Conservation (phyloP, 495 filamentous ascomycete genomes). For the Acidiella bohemica region DNA sequence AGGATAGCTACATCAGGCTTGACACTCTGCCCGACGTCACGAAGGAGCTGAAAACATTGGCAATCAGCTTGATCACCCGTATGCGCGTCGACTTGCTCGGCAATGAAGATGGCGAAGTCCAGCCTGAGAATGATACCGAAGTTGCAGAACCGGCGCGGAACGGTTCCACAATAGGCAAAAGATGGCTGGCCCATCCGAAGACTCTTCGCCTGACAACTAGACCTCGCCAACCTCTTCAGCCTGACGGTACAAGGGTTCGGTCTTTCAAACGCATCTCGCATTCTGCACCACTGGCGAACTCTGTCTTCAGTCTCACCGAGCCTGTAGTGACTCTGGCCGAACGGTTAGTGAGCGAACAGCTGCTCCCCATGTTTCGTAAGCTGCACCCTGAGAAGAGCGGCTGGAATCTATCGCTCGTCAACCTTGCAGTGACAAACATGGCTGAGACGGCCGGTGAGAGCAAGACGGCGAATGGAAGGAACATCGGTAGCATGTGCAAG, state of each 20-base stretch:
- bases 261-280: constrained; percentile 53
- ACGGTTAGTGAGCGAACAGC: constrained; percentile 50
- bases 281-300: constrained; percentile 51
- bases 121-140: constrained; percentile 1
- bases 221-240: constrained; percentile 41
- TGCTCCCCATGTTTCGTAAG: constrained; percentile 57
- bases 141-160: neutral
- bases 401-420: constrained; percentile 72
- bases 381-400: constrained; percentile 54
- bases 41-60: constrained; percentile 49
- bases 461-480: constrained; percentile 26
- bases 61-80: constrained; percentile 57
- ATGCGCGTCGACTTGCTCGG: constrained; percentile 64
- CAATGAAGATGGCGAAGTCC: constrained; percentile 5
- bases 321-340: constrained; percentile 45
- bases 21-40: constrained; percentile 45
- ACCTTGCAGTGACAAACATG: constrained; percentile 82
- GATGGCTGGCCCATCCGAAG: constrained; percentile 54
- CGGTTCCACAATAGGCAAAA: constrained; percentile 14
- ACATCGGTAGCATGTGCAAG: constrained; percentile 31
- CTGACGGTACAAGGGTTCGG: constrained; percentile 39
- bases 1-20: constrained; percentile 70
- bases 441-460: constrained; percentile 39
- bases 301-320: constrained; percentile 51
- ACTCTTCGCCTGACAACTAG: constrained; percentile 70